phyloP scores from a whole-genome alignment of 305 asterid species.

The Solanum hybrid region DNA sequence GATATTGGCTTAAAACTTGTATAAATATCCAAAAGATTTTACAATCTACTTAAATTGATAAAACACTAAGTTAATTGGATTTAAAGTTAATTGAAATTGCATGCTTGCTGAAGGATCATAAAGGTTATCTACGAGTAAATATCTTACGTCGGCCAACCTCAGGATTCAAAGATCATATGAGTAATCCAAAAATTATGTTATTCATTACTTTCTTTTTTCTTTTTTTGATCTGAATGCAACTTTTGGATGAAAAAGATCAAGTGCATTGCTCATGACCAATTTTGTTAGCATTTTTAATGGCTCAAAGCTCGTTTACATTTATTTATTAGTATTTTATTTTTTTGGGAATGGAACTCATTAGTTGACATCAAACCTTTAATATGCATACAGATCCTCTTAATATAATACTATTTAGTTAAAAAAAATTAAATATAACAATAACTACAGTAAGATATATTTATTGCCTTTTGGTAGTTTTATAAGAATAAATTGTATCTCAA shows the following conservation, averaged over 20 bases:
- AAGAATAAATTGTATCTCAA: background rate
- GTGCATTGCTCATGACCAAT: background rate
- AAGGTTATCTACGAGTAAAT: background rate
- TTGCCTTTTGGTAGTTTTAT: background rate
- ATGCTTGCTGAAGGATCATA: background rate
- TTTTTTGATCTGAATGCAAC: background rate
- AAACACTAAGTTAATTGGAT: background rate
- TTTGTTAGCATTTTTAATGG: background rate
- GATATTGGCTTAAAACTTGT: background rate
- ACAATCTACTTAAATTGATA: background rate
- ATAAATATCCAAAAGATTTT: background rate
- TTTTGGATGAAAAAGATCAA: background rate
- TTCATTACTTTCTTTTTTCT: background rate
- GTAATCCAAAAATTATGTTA: background rate
- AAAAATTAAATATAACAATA: background rate
- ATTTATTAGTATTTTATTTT: background rate
- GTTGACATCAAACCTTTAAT: background rate
- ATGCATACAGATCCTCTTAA: background rate
- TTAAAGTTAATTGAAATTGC: background rate
- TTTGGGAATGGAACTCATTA: background rate
- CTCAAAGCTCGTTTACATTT: background rate
- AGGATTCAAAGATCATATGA: background rate
- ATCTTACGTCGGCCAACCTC: background rate
- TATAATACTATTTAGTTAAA: background rate
- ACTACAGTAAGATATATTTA: background rate